These are phyloP conservation scores for Coniosporium tulheliwenetii DNA, from an alignment of 2,329 filamentous ascomycete species.

Conservation along the genomic window DNA sequence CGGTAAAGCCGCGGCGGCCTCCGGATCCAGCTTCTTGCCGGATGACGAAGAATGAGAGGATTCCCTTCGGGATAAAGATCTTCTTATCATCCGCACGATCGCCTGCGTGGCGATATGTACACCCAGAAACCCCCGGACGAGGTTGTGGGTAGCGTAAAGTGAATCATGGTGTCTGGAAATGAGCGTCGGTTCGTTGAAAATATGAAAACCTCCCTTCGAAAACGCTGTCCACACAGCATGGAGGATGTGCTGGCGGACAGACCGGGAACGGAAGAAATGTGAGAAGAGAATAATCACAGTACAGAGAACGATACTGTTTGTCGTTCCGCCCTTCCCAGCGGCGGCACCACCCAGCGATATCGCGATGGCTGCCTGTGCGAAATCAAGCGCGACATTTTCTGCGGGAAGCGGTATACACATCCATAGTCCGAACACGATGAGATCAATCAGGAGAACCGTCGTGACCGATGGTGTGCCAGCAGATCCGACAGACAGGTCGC, in stretches of 20 bases:
- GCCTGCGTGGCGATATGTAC: slow-evolving; percentile 65
- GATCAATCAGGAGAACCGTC: slow-evolving; percentile 71
- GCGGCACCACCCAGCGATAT: slow-evolving; percentile 76
- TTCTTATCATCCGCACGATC: slow-evolving; percentile 51
- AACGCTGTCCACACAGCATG: slow-evolving; percentile 22
- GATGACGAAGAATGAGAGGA: slow-evolving; percentile 16
- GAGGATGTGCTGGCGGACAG: slow-evolving; percentile 24
- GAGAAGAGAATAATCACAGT: slow-evolving; percentile 47
- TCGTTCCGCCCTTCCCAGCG: slow-evolving; percentile 49
- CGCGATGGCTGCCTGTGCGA: slow-evolving; percentile 86
- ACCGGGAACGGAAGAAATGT: slow-evolving; percentile 35
- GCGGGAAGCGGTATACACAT: slow-evolving; percentile 75
- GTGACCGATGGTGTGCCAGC: slow-evolving; percentile 74
- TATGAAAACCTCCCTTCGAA: slow-evolving; percentile 21
- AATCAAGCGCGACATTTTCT: slow-evolving; percentile 75
- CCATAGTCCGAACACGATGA: slow-evolving; percentile 65
- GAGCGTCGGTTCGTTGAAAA: slow-evolving; percentile 5
- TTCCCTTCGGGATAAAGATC: slow-evolving; percentile 21
- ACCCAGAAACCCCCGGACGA: slow-evolving; percentile 52
- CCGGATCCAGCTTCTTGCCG: slow-evolving; percentile 38
- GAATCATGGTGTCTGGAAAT: slow-evolving; percentile 7
- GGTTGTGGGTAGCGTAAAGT: slow-evolving; percentile 39
- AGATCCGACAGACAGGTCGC: slow-evolving; percentile 81
- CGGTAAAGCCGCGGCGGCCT: slow-evolving; percentile 29
- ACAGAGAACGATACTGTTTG: slow-evolving; percentile 57